Percentiles rank a stretch among this genome's conserved stretches.
Conservation (phyloP, 257 asterid genomes). For the Galeopsis tetrahit region DNA sequence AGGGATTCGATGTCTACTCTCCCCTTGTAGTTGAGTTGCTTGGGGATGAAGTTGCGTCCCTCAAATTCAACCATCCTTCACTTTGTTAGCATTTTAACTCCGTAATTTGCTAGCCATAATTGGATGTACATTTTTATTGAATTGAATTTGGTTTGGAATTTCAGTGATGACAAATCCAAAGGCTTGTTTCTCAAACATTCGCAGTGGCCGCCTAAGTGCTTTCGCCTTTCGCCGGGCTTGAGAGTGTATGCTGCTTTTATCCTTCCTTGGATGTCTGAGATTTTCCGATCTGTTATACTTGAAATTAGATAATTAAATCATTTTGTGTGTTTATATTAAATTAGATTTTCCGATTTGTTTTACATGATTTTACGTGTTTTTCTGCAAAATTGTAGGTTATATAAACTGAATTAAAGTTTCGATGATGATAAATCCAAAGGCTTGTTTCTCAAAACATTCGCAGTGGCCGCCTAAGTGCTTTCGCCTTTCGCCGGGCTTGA, state of each 20-base stretch:
- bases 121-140: slow-evolving; percentile 31
- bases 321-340: too few relatives aligned
- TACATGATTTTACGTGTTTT: too few relatives aligned
- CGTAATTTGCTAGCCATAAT: slow-evolving; percentile 46
- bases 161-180: slow-evolving; percentile 52
- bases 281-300: too few relatives aligned
- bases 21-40: slow-evolving; percentile 29
- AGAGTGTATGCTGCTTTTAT: too few relatives aligned
- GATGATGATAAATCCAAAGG: slow-evolving; percentile 58
- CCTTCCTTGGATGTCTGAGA: too few relatives aligned
- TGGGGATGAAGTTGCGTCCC: slow-evolving; percentile 48
- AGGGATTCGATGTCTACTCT: slow-evolving; percentile 39
- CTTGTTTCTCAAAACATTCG: slow-evolving; percentile 87
- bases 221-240: too few relatives aligned
- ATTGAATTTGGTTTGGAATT: background rate
- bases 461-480: slow-evolving; percentile 50
- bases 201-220: slow-evolving; percentile 54
- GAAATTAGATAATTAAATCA: too few relatives aligned
- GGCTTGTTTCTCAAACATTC: slow-evolving; percentile 88
- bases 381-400: too few relatives aligned
- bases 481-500: too few relatives aligned
- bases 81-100: slow-evolving; percentile 45
- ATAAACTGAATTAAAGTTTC: background rate
- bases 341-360: too few relatives aligned
- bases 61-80: slow-evolving; percentile 47